These are phyloP conservation scores for Rhodotorula sp. DNA, from an alignment of 1,284 basidiomycete species.

Conservation along the genomic window DNA sequence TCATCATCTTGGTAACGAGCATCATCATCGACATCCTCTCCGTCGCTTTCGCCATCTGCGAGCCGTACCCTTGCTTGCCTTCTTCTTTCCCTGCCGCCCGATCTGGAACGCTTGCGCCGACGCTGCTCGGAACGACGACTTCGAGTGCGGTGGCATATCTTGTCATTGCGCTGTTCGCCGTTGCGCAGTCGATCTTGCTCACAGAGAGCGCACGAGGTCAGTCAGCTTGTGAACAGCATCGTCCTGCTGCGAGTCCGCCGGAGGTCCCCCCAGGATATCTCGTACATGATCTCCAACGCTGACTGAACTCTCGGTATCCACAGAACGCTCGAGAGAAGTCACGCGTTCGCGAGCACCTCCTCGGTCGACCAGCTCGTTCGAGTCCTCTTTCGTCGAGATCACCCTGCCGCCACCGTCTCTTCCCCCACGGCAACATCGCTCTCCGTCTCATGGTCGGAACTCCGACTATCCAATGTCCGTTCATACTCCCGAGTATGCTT, in stretches of 20 bases:
- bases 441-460: too few species aligned
- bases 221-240: background rate
- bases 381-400: background rate
- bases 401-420: background rate
- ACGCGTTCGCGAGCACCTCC: background rate
- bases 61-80: background rate
- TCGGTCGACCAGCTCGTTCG: background rate
- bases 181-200: background rate
- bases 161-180: background rate
- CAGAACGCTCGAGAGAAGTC: too few species aligned
- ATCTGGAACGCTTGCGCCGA: background rate
- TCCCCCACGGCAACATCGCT: background rate
- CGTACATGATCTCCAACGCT: too few species aligned
- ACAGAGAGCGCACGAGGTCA: background rate
- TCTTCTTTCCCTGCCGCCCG: background rate
- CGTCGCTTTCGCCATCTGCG: constrained; percentile 2
- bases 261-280: too few species aligned
- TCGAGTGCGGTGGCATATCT: background rate
- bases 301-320: too few species aligned
- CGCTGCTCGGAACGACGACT: constrained; percentile 9
- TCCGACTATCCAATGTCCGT: too few species aligned
- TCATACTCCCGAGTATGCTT: too few species aligned
- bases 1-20: background rate
- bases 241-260: too few species aligned
- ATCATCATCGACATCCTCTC: constrained; percentile 11